Evolutionary conservation across 352 stramenopile genomes (phyloP), one percentile per base, ranked within the genome.

Genomic region (Globisporangium cystogenes): DNA sequence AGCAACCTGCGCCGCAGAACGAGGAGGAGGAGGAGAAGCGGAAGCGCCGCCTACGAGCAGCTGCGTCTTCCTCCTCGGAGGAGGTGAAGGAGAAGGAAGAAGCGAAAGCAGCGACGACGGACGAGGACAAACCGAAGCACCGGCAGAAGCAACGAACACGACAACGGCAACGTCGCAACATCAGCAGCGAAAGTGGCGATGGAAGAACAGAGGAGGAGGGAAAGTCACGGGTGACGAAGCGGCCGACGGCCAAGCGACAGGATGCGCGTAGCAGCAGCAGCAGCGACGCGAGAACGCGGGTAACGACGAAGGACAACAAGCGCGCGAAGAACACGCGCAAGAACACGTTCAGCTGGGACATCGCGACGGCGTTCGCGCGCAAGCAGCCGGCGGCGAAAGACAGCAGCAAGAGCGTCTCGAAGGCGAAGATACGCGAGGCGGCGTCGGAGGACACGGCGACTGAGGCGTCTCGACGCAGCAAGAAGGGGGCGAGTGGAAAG

Each of bases 341-440:
- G 6, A 89, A 89, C 35, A 84, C 77, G 0, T 89, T 82, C 41
- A 86, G 77, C 23, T 89, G 77, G 77, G 77, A 75, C 1, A 89
- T 89, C 42, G 59, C 58, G 2, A 89, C 86, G 42, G 77, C 77
- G 4, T 89, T 89, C 62, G 75, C 71, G 23, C 48, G 71, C 27
- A 89, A 89, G 36, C 68, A 85, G 40, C 51, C 51, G 10, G 44
- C 61, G 6, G 29, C 45, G 11, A 44, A 49, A 16, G n/a, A 45
- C 14, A 51, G 33, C 11, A 8, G 31, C 33, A 39, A 39, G 33
- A 39, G 33, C 12, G 14, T 3, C 12, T 39, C 12, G 2, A 31
- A 48, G 29, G 18, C 26, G 18, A 21, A 51, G n/a, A 8, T 18
- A 27, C 18, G 26, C 2, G 39, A 24, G 29, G 21, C 18, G 26